phyloP scores from a whole-genome alignment of 2,329 filamentous ascomycete species.

The Aspergillus sp. region DNA sequence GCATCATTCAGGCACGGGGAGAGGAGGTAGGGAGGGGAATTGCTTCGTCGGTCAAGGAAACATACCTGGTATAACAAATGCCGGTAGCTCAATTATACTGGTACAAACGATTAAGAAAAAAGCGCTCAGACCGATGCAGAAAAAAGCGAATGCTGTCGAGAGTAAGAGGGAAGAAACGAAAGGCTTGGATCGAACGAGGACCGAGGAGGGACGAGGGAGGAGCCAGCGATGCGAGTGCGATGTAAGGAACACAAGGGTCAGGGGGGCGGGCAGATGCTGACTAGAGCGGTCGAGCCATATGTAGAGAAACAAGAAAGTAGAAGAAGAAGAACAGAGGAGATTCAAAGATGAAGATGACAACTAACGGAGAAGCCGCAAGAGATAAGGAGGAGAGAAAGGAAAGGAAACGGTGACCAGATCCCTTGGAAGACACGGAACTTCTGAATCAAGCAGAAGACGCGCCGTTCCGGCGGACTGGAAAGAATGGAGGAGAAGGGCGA shows the following conservation, averaged over 20 bases:
- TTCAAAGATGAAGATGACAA: constrained; percentile 16
- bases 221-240: constrained; percentile 34
- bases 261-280: constrained; percentile 29
- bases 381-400: constrained; percentile 24
- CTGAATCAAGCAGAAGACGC: constrained; percentile 35
- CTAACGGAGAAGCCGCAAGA: constrained; percentile 16
- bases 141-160: constrained; percentile 31
- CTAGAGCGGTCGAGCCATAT: constrained; percentile 39
- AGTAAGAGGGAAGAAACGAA: constrained; percentile 29
- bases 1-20: constrained; percentile 10
- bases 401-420: constrained; percentile 30
- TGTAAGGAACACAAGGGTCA: constrained; percentile 33
- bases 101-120: constrained; percentile 37
- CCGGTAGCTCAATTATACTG: constrained; percentile 35
- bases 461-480: constrained; percentile 28
- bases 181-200: constrained; percentile 33
- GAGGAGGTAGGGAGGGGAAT: constrained; percentile 15
- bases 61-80: constrained; percentile 39
- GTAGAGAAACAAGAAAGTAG: constrained; percentile 26
- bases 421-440: constrained; percentile 34
- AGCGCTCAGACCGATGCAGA: constrained; percentile 26
- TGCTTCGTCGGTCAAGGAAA: not conserved
- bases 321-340: constrained; percentile 17
- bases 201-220: constrained; percentile 25
- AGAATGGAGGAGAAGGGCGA: constrained; percentile 17